Base-by-base conservation (phyloP, 1,139 yeast species). In the Kurtzmaniella quercitrusa region DNA sequence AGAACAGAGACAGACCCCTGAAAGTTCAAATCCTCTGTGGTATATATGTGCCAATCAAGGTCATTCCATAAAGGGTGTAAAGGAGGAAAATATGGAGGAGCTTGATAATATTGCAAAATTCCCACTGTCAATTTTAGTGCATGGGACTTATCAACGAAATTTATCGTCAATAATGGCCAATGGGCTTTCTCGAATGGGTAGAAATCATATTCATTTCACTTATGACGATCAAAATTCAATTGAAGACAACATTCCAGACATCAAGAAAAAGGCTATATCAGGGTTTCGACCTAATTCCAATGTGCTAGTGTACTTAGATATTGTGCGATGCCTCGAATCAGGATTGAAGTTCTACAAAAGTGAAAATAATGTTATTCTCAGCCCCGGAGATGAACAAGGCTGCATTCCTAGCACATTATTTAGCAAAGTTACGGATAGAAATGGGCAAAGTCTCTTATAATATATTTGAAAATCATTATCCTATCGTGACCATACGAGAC, bases 31-130 rank as follows among this genome's bases (percentile, higher is more conserved):
- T 7, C 48, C 47, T 12, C 44, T 45, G 26, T 55, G 68, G 57
- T 61, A 52, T 33, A 84, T 93, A 12, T 80, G 97, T 56, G 98
- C 98, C 2, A 84, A 83, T 44, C 98, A 93, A 60, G 98, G 98
- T 7, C 98, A 93, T 60, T 82, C 95, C 0, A 65, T 93, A 12
- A 52, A 61, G 21, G 56, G 64, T 1, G 74, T 84, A 0, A 50
- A 48, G 14, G 72, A 74, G 28, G 56, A 55, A 14, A 76, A 76
- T 33, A 71, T 77, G 19, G 71, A 45, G 14, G 56, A 69, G 9
- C 44, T 57, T 6, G 42, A 42, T 2, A 28, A 45, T 2, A 35
- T 46, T 0, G 59, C 54, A 1, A 61, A 68, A 7, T 63, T 74
- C 40, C 84, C 78, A 0, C 42, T 46, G 0, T 53, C 57, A 2